Percentiles rank a stretch among this genome's conserved stretches.
Conservation (phyloP, 805 yeast species). For the Saturnispora saitoi region DNA sequence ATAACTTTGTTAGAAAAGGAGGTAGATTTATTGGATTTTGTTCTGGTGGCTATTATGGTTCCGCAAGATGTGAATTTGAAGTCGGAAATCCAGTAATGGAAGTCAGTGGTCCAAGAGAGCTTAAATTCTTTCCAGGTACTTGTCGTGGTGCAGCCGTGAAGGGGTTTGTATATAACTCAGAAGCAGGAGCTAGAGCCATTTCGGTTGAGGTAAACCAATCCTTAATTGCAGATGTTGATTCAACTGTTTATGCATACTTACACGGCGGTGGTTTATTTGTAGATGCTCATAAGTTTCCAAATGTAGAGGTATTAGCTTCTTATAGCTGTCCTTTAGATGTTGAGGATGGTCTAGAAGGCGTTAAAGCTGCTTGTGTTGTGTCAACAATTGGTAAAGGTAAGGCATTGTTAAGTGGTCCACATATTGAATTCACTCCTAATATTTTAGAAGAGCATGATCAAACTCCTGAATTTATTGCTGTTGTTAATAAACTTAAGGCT, state of each 20-base stretch:
- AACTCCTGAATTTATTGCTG: constrained; percentile 21
- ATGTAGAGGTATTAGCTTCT: constrained; percentile 66
- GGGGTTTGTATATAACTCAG: constrained; percentile 76
- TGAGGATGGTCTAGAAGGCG: constrained; percentile 16
- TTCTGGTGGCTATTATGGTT: constrained; percentile 89
- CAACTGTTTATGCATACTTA: constrained; percentile 41
- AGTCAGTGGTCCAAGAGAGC: constrained; percentile 79
- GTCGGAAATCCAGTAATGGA: constrained; percentile 62
- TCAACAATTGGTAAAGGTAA: constrained; percentile 66
- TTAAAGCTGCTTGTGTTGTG: constrained; percentile 62
- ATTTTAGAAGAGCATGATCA: constrained; percentile 31
- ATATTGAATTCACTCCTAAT: constrained; percentile 74
- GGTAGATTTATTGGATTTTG: constrained; percentile 85
- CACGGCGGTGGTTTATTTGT: constrained; percentile 90
- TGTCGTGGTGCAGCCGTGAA: constrained; percentile 73
- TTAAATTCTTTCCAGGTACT: constrained; percentile 73
- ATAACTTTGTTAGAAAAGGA: constrained; percentile 62
- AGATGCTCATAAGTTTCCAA: constrained; percentile 51
- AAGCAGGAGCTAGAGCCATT: constrained; percentile 64
- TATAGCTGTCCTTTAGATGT: constrained; percentile 54
- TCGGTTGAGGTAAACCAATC: constrained; percentile 33
- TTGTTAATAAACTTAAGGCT: constrained; percentile 34
- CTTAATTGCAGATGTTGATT: constrained; percentile 23
- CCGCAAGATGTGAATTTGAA: constrained; percentile 74
- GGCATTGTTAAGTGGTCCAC: constrained; percentile 75